Conservation (phyloP, 345 rosid genomes). For the Eucalyptus decipiens region DNA sequence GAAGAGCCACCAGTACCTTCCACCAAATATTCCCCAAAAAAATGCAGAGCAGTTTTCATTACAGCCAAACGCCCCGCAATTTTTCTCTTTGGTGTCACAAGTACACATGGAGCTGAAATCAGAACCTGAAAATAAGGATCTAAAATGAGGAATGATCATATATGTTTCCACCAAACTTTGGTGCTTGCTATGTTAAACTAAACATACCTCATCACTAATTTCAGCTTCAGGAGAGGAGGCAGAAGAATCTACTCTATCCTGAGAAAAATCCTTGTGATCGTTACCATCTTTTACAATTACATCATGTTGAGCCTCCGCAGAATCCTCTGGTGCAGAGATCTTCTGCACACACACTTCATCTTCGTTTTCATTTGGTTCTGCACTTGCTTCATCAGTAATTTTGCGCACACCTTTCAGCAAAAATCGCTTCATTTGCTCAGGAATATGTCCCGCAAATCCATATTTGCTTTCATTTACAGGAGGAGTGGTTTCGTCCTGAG, state of each 20-base stretch:
- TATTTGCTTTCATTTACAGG: constrained; percentile 38
- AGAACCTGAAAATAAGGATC: constrained; percentile 49
- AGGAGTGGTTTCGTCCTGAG: constrained; percentile 29
- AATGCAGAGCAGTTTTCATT: constrained; percentile 74
- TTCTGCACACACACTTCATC: constrained; percentile 33
- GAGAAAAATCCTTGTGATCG: constrained; percentile 45
- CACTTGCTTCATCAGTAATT: constrained; percentile 74
- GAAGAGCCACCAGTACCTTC: constrained; percentile 92
- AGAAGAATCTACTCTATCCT: constrained; percentile 40
- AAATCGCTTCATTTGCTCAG: constrained; percentile 95
- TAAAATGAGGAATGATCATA: not conserved
- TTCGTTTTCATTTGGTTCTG: constrained; percentile 56
- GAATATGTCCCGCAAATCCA: constrained; percentile 73
- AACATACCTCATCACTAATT: constrained; percentile 43
- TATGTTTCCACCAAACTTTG: not conserved
- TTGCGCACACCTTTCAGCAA: constrained; percentile 70
- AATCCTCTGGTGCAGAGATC: constrained; percentile 25
- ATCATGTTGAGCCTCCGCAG: constrained; percentile 22
- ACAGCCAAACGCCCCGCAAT: constrained; percentile 82
- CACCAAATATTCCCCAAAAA: constrained; percentile 83
- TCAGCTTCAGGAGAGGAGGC: constrained; percentile 58
- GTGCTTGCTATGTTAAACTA: not conserved
- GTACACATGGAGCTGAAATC: constrained; percentile 66
- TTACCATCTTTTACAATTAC: constrained; percentile 43
- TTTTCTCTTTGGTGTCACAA: constrained; percentile 88